Base-by-base conservation (phyloP, 2,329 filamentous ascomycete genomes). In the Fusarium vanettenii region DNA sequence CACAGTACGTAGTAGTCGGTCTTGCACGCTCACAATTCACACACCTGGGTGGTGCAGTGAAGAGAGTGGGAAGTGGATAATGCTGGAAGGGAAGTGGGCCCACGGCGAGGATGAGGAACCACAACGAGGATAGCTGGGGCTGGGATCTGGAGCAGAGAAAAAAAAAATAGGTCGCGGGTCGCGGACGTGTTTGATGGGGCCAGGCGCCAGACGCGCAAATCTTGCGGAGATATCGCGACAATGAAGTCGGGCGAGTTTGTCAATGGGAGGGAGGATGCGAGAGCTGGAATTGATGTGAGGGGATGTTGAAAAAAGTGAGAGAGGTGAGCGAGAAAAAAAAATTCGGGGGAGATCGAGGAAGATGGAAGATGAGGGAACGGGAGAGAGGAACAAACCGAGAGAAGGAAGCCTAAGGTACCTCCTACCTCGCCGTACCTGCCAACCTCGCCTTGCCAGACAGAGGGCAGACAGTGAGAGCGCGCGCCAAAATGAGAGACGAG, bases 141-240 rank as follows among this genome's bases (percentile, higher is more conserved):
- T 79, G 74, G 78, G 78, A 77, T 79, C 70, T 76, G 73, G 75
- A 75, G 65, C 52, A 76, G 66, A 76, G 71, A 41, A 64, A 73
- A 78, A 76, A 78, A 79, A 65, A 69, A 73, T 69, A 56, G 69
- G 75, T 77, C 74, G 75, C 67, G 75, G 75, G 70, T 76, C 73
- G 73, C 60, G 65, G 66, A 71, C 75, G 75, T 77, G 75, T 77
- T 77, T 74, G 75, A 79, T 78, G 76, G 77, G 75, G 72, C 76
- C 75, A 78, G 73, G 64, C 77, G 76, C 77, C 77, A 79, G 77
- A 69, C 76, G 76, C 77, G 77, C 77, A 79, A 76, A 78, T 72
- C 65, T 60, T 55, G 52, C 62, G 59, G 61, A 75, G 64, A 68
- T 78, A 71, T 76, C 67, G 67, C 67, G 55, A 64, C 60, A 66